A percentile compares a stretch with the other conserved stretches of the same genome.
Conservation (phyloP, 768 basidiomycete species). For the Sistotremastrum suecicum region DNA sequence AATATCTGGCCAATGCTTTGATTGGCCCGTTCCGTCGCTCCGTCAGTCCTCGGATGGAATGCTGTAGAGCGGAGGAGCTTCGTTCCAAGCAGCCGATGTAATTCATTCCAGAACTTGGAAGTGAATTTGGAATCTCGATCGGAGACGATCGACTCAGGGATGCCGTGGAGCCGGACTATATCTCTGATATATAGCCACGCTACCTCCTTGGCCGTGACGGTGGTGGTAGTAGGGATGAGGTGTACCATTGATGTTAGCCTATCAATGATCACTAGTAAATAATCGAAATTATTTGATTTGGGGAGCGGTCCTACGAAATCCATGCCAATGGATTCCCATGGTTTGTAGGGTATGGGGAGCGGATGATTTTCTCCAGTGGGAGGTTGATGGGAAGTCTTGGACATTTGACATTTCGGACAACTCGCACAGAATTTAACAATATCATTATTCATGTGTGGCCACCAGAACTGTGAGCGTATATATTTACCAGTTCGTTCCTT, state of each 20-base stretch:
- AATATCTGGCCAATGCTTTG: conserved; percentile 4
- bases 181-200: conserved; percentile 17
- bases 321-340: conserved; percentile 17
- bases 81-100: conserved; percentile 15
- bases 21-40: conserved; percentile 11
- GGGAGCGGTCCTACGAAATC: conserved; percentile 16
- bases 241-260: conserved; percentile 18
- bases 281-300: conserved; percentile 11
- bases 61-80: conserved; percentile 23
- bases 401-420: conserved; percentile 12
- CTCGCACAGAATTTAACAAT: conserved; percentile 12
- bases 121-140: conserved; percentile 24
- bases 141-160: conserved; percentile 17
- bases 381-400: conserved; percentile 9
- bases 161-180: conserved; percentile 18
- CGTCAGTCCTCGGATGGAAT: conserved; percentile 29
- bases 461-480: conserved; percentile 23
- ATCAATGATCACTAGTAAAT: conserved; percentile 17
- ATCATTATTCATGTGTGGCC: conserved; percentile 13
- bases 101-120: conserved; percentile 19
- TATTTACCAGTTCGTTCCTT: conserved; percentile 15
- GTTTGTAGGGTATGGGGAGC: conserved; percentile 7
- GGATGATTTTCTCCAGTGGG: conserved; percentile 11
- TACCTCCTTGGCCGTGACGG: conserved; percentile 11
- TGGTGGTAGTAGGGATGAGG: conserved; percentile 16